Evolutionary conservation across 768 basidiomycete genomes (phyloP).

Genomic region (Amanita inopinata): DNA sequence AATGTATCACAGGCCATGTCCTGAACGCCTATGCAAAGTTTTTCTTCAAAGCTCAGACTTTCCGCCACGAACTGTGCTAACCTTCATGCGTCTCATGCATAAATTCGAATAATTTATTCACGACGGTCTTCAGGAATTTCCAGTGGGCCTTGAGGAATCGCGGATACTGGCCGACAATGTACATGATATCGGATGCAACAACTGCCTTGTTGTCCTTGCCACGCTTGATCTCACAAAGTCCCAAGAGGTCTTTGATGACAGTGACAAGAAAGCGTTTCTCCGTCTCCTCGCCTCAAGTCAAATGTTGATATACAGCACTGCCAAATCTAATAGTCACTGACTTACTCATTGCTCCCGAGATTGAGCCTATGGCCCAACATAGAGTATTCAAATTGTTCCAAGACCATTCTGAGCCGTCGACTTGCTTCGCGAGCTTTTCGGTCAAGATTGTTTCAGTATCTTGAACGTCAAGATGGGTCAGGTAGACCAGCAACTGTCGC

Average conservation of each 20-base stretch:
- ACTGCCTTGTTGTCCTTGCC: constrained; percentile 99
- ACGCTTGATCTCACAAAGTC: constrained; percentile 94
- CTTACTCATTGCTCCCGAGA: constrained; percentile 98
- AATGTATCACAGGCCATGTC: constrained; percentile 99
- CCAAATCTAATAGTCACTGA: constrained; percentile 15
- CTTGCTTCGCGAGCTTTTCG: constrained; percentile 95
- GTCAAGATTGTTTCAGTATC: constrained; percentile 98
- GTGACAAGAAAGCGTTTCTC: constrained; percentile 99
- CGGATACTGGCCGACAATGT: constrained; percentile 99
- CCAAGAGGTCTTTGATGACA: constrained; percentile 98
- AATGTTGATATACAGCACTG: constrained; percentile 4
- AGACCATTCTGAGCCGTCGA: constrained; percentile 96
- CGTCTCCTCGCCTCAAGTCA: constrained; percentile 79
- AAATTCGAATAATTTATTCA: constrained; percentile 99
- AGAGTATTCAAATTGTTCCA: constrained; percentile 99
- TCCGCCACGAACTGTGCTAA: constrained; percentile 17
- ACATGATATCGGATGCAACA: constrained; percentile 94
- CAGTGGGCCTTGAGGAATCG: constrained; percentile 99
- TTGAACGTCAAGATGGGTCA: constrained; percentile 91
- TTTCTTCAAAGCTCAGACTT: neutral
- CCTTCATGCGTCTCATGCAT: constrained; percentile 99
- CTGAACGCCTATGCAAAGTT: constrained; percentile 68
- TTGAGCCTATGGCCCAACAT: constrained; percentile 99
- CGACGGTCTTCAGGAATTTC: constrained; percentile 99
- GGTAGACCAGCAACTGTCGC: constrained; percentile 94